Conservation (phyloP, 2,329 filamentous ascomycete species). For the Neurospora sp. region DNA sequence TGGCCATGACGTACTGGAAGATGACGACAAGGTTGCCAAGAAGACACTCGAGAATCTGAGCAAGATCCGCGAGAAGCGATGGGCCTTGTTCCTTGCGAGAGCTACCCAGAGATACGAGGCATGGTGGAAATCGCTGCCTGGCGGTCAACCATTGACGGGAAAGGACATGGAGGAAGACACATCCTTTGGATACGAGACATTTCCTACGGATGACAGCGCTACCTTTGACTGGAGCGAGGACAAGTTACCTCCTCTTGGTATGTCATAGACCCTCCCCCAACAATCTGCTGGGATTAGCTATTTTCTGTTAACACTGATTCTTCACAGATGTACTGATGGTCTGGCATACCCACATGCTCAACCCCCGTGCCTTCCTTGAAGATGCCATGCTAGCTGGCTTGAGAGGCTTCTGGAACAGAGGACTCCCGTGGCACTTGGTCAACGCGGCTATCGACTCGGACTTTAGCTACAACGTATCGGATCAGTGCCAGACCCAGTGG, state of each 20-base stretch:
- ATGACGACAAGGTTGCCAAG: conserved; percentile 5
- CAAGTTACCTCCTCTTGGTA: conserved; percentile 50
- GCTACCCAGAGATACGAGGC: conserved; percentile 57
- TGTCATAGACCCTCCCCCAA: conserved; percentile 11
- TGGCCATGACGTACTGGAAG: conserved; percentile 1
- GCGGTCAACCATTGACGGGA: conserved; percentile 23
- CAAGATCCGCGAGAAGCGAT: conserved; percentile 59
- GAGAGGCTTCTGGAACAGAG: conserved; percentile 47
- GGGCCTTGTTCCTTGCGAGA: conserved; percentile 58
- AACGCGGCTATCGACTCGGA: conserved; percentile 46
- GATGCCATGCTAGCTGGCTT: conserved; percentile 54
- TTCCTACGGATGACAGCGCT: conserved; percentile 20
- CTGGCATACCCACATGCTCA: conserved; percentile 71
- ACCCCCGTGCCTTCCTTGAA: conserved; percentile 63
- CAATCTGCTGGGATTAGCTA: neutral
- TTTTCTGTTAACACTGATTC: neutral
- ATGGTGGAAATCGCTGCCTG: conserved; percentile 46
- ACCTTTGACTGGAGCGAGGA: conserved; percentile 27
- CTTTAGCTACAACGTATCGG: conserved; percentile 45
- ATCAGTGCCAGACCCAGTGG: conserved; percentile 37
- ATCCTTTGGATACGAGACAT: conserved; percentile 21
- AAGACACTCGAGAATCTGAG: conserved; percentile 35
- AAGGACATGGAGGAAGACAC: conserved; percentile 23
- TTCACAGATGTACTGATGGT: conserved; percentile 63
- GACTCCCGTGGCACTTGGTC: conserved; percentile 56